Evolutionary conservation across 768 basidiomycete genomes (phyloP), one percentile per base, ranked within the genome.

Genomic region (Amanita rimosa): DNA sequence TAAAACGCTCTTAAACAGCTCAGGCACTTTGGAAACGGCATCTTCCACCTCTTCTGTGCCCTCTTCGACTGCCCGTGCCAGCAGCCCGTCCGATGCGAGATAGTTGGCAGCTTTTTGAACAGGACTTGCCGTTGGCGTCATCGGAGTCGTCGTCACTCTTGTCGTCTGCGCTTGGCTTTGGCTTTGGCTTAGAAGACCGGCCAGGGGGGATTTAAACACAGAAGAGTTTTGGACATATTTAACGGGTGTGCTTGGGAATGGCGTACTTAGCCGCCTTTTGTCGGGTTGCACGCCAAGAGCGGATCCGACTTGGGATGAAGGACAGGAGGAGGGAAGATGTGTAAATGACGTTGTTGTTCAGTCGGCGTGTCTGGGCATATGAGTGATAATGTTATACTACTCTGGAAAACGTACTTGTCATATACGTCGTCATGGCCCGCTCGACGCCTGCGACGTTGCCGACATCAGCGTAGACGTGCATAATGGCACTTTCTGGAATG

Each of bases 41-140:
- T 16, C 35, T 52, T 74, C 70, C 2, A 66, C 55, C 3, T 66
- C 67, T 11, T 68, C 67, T 0, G 70, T 70, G 2, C 70, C 70
- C 4, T 64, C 68, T 10, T 78, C 76, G 0, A 78, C 66, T 4
- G 74, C 74, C 53, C 71, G 68, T 9, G 73, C 67, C 6, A 80
- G 55, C 0, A 75, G 71, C 2, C 77, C 79, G 55, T 84, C 81
- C 0, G 81, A 76, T 0, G 78, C 78, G 27, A 85, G 60, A 1
- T 75, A 74, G 36, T 75, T 68, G 7, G 81, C 60, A n/a, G 80
- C 71, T 3, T 66, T 70, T 6, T 68, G 65, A 6, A 75, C 61
- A 0, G 83, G 81, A 78, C n/a, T 62, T 59, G 29, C n/a, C 33
- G 31, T 31, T 29, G 3, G 13, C n/a, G 29, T 31, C 22, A 5